Base-by-base conservation (phyloP, 345 rosid species). In the Isatis tinctoria region DNA sequence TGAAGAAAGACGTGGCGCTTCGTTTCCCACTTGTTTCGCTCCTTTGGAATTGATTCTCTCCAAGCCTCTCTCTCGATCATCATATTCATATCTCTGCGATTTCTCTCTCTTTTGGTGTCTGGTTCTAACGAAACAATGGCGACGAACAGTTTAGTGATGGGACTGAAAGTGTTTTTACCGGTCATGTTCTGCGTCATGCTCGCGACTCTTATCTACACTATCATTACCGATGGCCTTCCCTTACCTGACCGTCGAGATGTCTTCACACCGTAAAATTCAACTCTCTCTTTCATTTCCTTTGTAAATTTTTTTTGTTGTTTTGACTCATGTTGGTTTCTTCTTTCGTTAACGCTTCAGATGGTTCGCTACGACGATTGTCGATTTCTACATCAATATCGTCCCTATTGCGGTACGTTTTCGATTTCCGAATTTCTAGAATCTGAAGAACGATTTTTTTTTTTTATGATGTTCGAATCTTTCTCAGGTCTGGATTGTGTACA, bases 401-500 rank as follows among this genome's bases (percentile, higher is more conserved):
- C 84, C 92, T 63, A 51, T 93, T 8, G 92, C 73, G 83, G 98
- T 93, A 82, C 40, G 72, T 14, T 10, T 18, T 9, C 10, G 17
- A 53, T 28, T 40, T 32, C 35, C 26, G 52, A 26, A 6, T 13
- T 37, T 67, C 3, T 8, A 16, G 10, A 28, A 45, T 20, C 39
- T 20, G 10, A 22, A 3, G 39, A 63, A 45, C 14, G 26, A 37
- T 41, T 53, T 49, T 5, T 10, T 49, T 5, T 11, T 12, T 20
- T n/a, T n/a, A n/a, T n/a, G n/a, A 26, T 17, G 8, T 41, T 75
- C 20, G 22, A 16, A 65, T 27, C 44, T 54, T 54, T 4, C 0
- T 44, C 75, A 90, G 98, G 85, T 78, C n/a, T 93, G 96, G 98
- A 74, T 87, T 66, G 82, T 65, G 53, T 93, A 89, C 83, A 90